These are phyloP conservation scores for Medakamo hakoo DNA, from an alignment of 139 green algal genomes.

Conservation along the genomic window DNA sequence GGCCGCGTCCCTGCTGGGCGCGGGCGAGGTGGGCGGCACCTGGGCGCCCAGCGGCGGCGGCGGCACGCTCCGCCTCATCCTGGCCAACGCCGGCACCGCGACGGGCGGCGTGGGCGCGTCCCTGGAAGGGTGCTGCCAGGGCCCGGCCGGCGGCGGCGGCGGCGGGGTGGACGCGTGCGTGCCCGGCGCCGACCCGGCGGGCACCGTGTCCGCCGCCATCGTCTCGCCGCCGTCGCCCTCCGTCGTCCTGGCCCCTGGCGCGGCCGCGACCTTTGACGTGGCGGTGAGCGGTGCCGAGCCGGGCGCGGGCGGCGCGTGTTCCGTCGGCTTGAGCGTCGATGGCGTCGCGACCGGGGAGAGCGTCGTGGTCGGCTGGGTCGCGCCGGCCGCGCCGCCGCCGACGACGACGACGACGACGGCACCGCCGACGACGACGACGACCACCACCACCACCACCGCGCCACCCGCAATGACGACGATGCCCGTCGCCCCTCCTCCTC, in stretches of 20 bases:
- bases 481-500: no score
- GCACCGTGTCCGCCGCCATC: neutral
- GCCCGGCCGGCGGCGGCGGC: no score
- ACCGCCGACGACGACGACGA: neutral
- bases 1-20: neutral
- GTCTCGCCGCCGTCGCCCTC: no score
- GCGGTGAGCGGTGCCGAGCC: neutral
- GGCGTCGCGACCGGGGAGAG: neutral
- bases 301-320: neutral
- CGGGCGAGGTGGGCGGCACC: no score
- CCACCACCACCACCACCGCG: neutral
- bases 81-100: neutral
- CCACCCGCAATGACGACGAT: neutral
- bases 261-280: neutral
- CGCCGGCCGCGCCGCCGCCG: no score
- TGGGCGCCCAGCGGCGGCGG: neutral
- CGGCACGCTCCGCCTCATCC: neutral
- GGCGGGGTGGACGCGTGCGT: no score
- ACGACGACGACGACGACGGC: no score
- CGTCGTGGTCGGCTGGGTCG: neutral
- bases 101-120: neutral
- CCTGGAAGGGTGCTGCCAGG: neutral
- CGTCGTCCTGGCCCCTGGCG: neutral
- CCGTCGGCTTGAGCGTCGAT: neutral
- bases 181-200: no score